Percentiles rank a stretch among this genome's conserved stretches.
These are phyloP conservation scores for Hyphopichia pseudoburtonii DNA, from an alignment of 1,139 yeast genomes.

Conservation along the genomic window DNA sequence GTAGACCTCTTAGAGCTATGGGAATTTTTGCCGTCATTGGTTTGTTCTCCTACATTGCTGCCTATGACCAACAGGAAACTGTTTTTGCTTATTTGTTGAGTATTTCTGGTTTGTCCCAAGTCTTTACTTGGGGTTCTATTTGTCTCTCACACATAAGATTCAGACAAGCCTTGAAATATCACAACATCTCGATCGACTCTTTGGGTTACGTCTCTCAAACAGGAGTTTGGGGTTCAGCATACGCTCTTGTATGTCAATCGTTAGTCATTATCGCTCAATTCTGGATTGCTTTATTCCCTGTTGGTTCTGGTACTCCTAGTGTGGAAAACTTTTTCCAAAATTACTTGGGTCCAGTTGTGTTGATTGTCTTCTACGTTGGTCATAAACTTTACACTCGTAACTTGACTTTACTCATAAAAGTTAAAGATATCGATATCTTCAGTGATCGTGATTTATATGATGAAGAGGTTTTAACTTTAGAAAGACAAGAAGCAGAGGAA, in stretches of 20 bases:
- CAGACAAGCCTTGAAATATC: conserved; percentile 39
- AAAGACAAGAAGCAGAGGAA: conserved; percentile 34
- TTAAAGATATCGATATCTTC: conserved; percentile 35
- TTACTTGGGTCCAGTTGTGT: conserved; percentile 37
- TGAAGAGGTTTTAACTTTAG: conserved; percentile 37
- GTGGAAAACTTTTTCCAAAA: conserved; percentile 36
- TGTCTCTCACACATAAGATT: conserved; percentile 44
- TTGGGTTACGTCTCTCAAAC: conserved; percentile 43
- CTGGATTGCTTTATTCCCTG: conserved; percentile 44
- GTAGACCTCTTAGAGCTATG: conserved; percentile 46
- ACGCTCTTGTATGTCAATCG: conserved; percentile 33
- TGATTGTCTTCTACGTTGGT: conserved; percentile 32
- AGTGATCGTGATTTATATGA: conserved; percentile 37
- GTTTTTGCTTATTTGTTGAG: conserved; percentile 48
- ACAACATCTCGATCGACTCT: conserved; percentile 32
- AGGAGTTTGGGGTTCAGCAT: conserved; percentile 41
- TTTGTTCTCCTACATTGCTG: conserved; percentile 33
- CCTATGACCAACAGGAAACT: conserved; percentile 38
- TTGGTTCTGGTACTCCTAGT: conserved; percentile 27
- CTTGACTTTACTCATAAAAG: conserved; percentile 31
- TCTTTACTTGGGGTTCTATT: conserved; percentile 44
- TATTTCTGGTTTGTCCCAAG: conserved; percentile 43
- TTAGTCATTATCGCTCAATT: conserved; percentile 42
- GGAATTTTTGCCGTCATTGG: conserved; percentile 32
- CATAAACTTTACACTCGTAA: conserved; percentile 35